phyloP scores from a whole-genome alignment of 306 rosid genomes.

The Styphnolobium japonicum region DNA sequence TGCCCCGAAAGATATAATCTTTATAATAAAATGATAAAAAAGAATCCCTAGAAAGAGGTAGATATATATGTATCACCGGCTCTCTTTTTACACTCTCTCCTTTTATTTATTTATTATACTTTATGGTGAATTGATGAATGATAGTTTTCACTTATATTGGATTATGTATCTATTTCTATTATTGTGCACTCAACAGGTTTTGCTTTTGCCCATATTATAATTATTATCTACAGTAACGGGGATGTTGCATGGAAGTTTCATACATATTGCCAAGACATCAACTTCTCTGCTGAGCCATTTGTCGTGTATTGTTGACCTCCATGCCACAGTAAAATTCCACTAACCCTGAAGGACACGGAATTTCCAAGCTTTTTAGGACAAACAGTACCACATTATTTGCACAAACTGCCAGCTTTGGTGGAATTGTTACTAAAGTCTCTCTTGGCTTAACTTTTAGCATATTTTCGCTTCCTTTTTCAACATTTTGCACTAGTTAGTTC shows the following conservation, averaged over 20 bases:
- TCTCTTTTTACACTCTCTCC: background rate
- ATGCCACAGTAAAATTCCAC: conserved; percentile 67
- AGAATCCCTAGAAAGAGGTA: conserved; percentile 42
- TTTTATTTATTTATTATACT: conserved; percentile 33
- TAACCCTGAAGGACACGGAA: conserved; percentile 43
- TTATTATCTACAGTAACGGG: conserved; percentile 25
- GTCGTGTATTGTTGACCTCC: conserved; percentile 83
- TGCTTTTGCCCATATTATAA: conserved; percentile 36
- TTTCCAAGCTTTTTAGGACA: conserved; percentile 52
- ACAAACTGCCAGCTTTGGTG: conserved; percentile 24
- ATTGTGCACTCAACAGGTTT: conserved; percentile 66
- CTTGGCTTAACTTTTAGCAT: conserved; percentile 17
- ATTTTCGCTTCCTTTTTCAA: conserved; percentile 8
- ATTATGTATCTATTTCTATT: conserved; percentile 35
- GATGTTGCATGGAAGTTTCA: conserved; percentile 46
- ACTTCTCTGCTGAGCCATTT: conserved; percentile 26
- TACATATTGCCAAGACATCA: conserved; percentile 26
- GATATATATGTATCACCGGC: conserved; percentile 11
- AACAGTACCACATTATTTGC: conserved; percentile 32
- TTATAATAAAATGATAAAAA: conserved; percentile 28
- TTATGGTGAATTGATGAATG: conserved; percentile 41
- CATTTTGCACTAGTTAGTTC: background rate
- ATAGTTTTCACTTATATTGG: conserved; percentile 38
- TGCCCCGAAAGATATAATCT: conserved; percentile 30
- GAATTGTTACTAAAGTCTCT: conserved; percentile 10